Percentiles rank a stretch among this genome's conserved stretches.
phyloP scores from a whole-genome alignment of 2,329 filamentous ascomycete genomes.

The Xylaria hypoxylon region DNA sequence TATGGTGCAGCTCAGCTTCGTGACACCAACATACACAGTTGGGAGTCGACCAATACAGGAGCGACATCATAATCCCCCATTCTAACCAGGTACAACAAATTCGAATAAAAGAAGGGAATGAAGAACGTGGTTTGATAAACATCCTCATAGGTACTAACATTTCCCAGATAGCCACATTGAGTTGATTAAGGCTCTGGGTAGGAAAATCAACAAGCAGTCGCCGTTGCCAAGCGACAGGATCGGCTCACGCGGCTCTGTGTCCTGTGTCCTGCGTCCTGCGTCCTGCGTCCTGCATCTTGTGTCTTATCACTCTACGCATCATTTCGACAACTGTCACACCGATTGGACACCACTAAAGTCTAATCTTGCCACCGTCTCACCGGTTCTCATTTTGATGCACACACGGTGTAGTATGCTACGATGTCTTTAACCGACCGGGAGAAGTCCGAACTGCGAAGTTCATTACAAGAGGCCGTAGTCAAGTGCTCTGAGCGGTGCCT shows the following conservation, averaged over 20 bases:
- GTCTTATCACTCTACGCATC: not conserved
- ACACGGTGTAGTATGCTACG: constrained; percentile 36
- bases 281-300: too few species aligned
- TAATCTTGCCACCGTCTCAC: not conserved
- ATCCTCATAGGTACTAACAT: not conserved
- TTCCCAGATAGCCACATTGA: not conserved
- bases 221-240: not conserved
- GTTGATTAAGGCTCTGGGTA: not conserved
- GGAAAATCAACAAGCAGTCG: not conserved
- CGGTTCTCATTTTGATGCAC: not conserved
- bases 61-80: not conserved
- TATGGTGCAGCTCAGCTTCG: not conserved
- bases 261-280: not conserved
- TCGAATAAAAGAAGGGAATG: not conserved
- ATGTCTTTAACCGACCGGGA: constrained; percentile 70
- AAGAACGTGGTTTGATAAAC: not conserved
- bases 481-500: constrained; percentile 95
- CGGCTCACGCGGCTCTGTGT: not conserved
- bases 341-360: not conserved
- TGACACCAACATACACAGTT: not conserved
- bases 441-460: constrained; percentile 73
- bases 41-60: not conserved
- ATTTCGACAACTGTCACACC: not conserved
- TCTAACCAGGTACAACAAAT: not conserved
- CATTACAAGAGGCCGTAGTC: constrained; percentile 85